Percentiles rank a stretch among this genome's conserved stretches.
Evolutionary conservation across 257 asterid species (phyloP).

Genomic region (Nicotiana benthamiana): DNA sequence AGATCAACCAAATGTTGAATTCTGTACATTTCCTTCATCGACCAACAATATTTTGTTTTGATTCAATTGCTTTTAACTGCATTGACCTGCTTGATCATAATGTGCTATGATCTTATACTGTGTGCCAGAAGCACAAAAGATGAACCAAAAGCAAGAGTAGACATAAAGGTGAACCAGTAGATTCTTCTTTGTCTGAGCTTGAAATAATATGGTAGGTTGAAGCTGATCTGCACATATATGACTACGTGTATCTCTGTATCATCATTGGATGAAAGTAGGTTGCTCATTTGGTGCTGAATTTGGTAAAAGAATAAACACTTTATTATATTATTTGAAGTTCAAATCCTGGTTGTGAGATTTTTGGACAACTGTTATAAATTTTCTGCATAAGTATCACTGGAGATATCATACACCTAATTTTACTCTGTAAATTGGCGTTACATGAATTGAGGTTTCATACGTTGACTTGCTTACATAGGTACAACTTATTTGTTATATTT

Average conservation of each 20-base stretch:
- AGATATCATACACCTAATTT: neutral
- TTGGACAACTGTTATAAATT: neutral
- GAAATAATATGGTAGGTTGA: neutral
- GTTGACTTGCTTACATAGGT: no score
- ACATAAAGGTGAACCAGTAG: neutral
- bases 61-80: no score
- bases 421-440: neutral
- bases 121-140: neutral
- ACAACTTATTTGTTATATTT: no score
- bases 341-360: neutral
- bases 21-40: no score
- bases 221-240: neutral
- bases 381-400: neutral
- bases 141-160: neutral
- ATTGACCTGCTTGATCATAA: no score
- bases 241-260: neutral
- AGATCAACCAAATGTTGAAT: no score
- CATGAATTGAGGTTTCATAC: neutral
- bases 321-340: neutral
- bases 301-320: neutral
- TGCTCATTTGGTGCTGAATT: neutral
- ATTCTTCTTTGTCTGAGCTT: neutral
- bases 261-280: neutral
- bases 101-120: neutral
- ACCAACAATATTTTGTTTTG: no score